These are phyloP conservation scores for Solanum medicagineum DNA, from an alignment of 257 asterid species.

Conservation along the genomic window DNA sequence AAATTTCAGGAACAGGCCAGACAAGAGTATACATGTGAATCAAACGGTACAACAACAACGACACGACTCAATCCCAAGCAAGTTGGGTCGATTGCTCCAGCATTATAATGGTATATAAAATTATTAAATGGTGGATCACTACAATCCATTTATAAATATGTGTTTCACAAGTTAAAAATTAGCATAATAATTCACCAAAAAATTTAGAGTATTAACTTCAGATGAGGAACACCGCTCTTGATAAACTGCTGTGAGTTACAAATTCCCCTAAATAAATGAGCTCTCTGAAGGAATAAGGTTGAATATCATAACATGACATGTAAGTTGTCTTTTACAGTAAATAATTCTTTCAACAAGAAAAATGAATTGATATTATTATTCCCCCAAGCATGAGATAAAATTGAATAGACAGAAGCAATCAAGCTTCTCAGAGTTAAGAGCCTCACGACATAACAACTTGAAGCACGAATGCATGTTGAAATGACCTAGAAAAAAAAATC, in stretches of 20 bases:
- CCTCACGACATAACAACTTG: background rate
- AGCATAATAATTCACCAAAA: background rate
- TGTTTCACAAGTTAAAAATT: background rate
- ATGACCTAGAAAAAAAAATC: slow-evolving; percentile 1
- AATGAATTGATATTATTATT: background rate
- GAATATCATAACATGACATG: background rate
- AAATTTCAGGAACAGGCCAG: background rate
- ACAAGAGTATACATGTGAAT: background rate
- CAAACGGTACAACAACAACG: background rate
- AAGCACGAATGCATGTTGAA: background rate
- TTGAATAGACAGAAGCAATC: background rate
- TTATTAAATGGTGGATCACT: background rate
- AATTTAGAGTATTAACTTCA: background rate
- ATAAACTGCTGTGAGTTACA: background rate
- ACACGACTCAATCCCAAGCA: background rate
- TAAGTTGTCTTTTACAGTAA: background rate
- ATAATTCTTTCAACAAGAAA: background rate
- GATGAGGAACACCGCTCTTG: background rate
- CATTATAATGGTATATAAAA: background rate
- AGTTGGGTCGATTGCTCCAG: background rate
- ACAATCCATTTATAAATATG: background rate
- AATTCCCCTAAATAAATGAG: background rate
- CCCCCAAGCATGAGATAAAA: background rate
- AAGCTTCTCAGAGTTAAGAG: background rate
- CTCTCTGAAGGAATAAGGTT: background rate